Percentiles rank a stretch among this genome's conserved stretches.
phyloP scores from a whole-genome alignment of 345 rosid species.

The Eutrema japonicum region DNA sequence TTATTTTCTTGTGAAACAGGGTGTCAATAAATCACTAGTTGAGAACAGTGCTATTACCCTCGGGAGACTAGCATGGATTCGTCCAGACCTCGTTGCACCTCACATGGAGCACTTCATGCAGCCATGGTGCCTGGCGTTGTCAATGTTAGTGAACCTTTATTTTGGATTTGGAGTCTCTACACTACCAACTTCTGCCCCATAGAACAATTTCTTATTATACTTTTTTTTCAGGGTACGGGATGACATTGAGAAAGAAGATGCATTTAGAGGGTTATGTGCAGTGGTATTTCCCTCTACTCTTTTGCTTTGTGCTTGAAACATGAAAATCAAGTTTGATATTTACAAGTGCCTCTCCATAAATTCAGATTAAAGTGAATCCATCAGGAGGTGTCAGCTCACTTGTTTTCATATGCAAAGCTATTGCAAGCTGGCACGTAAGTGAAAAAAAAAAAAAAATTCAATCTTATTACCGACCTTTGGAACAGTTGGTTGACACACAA shows the following conservation, averaged over 20 bases:
- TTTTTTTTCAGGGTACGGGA: constrained; percentile 77
- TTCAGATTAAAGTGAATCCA: constrained; percentile 90
- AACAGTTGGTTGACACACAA: neutral
- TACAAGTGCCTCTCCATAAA: constrained; percentile 16
- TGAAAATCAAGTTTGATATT: constrained; percentile 16
- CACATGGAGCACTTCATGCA: constrained; percentile 99
- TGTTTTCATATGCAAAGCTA: constrained; percentile 81
- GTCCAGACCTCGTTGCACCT: constrained; percentile 95
- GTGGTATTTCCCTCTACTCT: constrained; percentile 54
- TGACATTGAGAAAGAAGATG: constrained; percentile 98
- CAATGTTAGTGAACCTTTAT: constrained; percentile 60
- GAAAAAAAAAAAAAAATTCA: neutral
- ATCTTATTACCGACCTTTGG: neutral
- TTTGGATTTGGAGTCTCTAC: constrained; percentile 8
- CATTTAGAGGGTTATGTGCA: constrained; percentile 96
- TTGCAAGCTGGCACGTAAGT: constrained; percentile 98
- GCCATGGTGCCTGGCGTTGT: constrained; percentile 91
- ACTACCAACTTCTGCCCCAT: neutral
- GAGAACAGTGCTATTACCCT: constrained; percentile 99
- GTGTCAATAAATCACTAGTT: constrained; percentile 76
- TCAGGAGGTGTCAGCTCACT: constrained; percentile 89
- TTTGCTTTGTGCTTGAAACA: constrained; percentile 19
- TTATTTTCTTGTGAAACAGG: constrained; percentile 53
- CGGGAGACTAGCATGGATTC: constrained; percentile 98
- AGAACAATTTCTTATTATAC: constrained; percentile 21